phyloP scores from a whole-genome alignment of 768 basidiomycete genomes.

The Lactifluus echinatus region DNA sequence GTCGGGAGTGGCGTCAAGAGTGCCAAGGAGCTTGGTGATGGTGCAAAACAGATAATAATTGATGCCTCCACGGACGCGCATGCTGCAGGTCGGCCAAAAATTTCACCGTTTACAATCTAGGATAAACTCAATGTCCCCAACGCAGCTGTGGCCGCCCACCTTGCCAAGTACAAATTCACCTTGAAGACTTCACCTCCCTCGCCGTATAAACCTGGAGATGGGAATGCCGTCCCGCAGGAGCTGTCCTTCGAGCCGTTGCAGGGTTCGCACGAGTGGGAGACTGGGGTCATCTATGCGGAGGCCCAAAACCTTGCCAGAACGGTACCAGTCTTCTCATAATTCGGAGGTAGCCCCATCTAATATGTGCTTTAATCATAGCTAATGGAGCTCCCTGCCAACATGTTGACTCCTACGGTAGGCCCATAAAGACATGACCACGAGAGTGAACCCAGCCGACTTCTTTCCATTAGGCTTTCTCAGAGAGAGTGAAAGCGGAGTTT shows the following conservation, averaged over 20 bases:
- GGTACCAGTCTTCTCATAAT: constrained; percentile 30
- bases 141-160: constrained; percentile 67
- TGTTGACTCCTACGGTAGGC: constrained; percentile 70
- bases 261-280: constrained; percentile 55
- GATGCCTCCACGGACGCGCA: constrained; percentile 65
- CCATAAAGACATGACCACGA: too few species aligned
- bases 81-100: constrained; percentile 53
- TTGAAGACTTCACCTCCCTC: constrained; percentile 69
- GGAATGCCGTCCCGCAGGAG: constrained; percentile 42
- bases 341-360: neutral
- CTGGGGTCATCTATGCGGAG: constrained; percentile 62
- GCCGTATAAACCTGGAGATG: constrained; percentile 52
- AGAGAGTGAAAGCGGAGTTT: constrained; percentile 63
- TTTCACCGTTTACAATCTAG: neutral
- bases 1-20: constrained; percentile 68
- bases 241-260: constrained; percentile 40
- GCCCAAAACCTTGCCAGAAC: constrained; percentile 78
- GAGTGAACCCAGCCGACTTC: constrained; percentile 19
- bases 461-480: constrained; percentile 47
- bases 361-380: constrained; percentile 36
- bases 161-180: constrained; percentile 68
- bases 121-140: constrained; percentile 4
- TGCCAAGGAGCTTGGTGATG: constrained; percentile 49
- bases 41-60: constrained; percentile 48
- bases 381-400: constrained; percentile 79